Evolutionary conservation across 176 grass and related monocot genomes (phyloP), one percentile per base, ranked within the genome.

Genomic region (Leersia perrieri): DNA sequence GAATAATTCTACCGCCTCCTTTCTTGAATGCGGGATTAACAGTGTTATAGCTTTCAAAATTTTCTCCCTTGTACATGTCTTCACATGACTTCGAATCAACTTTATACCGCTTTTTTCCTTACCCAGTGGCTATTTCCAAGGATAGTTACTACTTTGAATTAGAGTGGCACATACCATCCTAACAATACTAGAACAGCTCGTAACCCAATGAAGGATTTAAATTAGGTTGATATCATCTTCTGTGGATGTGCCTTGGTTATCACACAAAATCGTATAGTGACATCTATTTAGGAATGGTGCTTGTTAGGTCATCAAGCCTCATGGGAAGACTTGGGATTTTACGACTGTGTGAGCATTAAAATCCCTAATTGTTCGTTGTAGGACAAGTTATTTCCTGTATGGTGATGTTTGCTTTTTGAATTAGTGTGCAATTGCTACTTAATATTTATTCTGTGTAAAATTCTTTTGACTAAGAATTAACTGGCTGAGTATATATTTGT

Each of bases 381-480:
- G 63, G 20, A 4, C 23, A 69, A n/a, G 31, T 75, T 18, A 62
- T 31, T 23, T 70, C n/a, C n/a, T n/a, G 25, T 38, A 63, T 4
- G 44, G 67, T 25, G 35, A 7, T 82, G 36, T 72, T 78, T 41
- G 3, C 16, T 64, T 58, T 83, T 47, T 63, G 4, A n/a, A 68
- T 23, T 84, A 68, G 29, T 25, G 28, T 61, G 45, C 30, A 25
- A 27, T 61, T 62, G 0, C 53, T 78, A 34, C 34, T 82, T 76
- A 51, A 42, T 18, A 25, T 79, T 26, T 73, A 25, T 27, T 79
- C n/a, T 73, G 1, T 65, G 4, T 44, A 11, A 6, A 33, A 5
- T 67, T 80, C n/a, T 40, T 73, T 66, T 3, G 9, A 73, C 75
- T 81, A 49, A 25, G n/a, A 73, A 78, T 16, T 74, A 62, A 26